These are phyloP conservation scores for Tarenaya hassleriana DNA, from an alignment of 345 rosid species.

Conservation along the genomic window DNA sequence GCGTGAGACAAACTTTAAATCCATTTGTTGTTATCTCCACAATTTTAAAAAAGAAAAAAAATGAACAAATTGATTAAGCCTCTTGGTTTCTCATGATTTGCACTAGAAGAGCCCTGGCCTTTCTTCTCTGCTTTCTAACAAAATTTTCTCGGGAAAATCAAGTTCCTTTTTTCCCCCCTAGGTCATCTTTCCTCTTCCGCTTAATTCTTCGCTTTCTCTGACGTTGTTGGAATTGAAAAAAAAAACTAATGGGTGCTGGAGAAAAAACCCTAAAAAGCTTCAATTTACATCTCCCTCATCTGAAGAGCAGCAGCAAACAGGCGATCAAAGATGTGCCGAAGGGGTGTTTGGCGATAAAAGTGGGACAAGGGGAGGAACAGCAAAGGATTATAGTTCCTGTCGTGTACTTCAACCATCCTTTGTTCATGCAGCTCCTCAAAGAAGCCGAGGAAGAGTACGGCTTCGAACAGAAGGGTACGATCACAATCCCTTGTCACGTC, in stretches of 20 bases:
- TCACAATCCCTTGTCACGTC: conserved; percentile 53
- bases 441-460: conserved; percentile 60
- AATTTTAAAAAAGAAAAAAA: conserved; percentile 14
- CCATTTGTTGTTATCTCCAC: conserved; percentile 19
- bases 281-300: conserved; percentile 16
- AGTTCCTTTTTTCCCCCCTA: neutral
- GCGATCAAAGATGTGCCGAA: conserved; percentile 42
- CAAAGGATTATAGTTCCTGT: conserved; percentile 52
- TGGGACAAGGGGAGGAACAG: conserved; percentile 42
- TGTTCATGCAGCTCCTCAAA: conserved; percentile 53
- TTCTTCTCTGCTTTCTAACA: conserved; percentile 25
- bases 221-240: no score
- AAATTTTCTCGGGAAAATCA: conserved; percentile 11
- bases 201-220: neutral
- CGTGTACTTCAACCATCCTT: conserved; percentile 49
- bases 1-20: conserved; percentile 19
- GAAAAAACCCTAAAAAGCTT: conserved; percentile 26
- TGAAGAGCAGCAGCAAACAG: conserved; percentile 22
- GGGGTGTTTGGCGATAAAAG: conserved; percentile 57
- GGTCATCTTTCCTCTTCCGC: conserved; percentile 11
- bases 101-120: conserved; percentile 45
- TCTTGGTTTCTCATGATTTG: conserved; percentile 32
- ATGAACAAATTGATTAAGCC: conserved; percentile 37
- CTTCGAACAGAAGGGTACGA: conserved; percentile 58
- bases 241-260: conserved; percentile 23